Evolutionary conservation across 768 basidiomycete species (phyloP).

Genomic region (Cystobasidium ongulense): DNA sequence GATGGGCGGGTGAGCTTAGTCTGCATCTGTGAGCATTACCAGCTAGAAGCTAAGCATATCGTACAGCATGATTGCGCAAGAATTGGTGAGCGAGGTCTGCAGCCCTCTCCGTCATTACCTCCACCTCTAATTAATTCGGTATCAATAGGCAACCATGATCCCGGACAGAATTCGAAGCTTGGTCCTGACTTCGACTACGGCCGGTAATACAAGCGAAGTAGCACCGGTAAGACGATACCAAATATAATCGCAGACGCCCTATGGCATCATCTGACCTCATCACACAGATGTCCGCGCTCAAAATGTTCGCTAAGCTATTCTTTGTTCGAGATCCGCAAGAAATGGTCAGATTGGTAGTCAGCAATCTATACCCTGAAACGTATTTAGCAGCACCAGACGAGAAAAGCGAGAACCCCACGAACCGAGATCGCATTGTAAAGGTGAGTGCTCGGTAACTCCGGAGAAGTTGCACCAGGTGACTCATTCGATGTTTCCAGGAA

Average conservation of each 20-base stretch:
- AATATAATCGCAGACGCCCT: not conserved
- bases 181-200: constrained; percentile 34
- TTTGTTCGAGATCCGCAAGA: constrained; percentile 18
- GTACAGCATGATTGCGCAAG: constrained; percentile 37
- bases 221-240: constrained; percentile 20
- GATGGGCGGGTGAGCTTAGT: constrained; percentile 33
- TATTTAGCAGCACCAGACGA: constrained; percentile 29
- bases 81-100: constrained; percentile 26
- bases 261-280: not conserved
- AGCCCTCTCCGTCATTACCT: not conserved
- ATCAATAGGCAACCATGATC: constrained; percentile 33
- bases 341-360: constrained; percentile 30
- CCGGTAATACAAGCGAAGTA: constrained; percentile 4
- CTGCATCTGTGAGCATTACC: not conserved
- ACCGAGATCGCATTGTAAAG: constrained; percentile 7
- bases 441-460: not conserved
- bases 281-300: not conserved
- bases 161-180: constrained; percentile 32
- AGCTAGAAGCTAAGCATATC: not conserved
- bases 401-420: constrained; percentile 5
- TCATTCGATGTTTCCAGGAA: constrained; percentile 27
- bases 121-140: not conserved
- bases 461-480: not conserved
- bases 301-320: constrained; percentile 17
- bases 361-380: constrained; percentile 33